Percentiles rank a stretch among this genome's conserved stretches.
phyloP scores from a whole-genome alignment of 2,329 filamentous ascomycete genomes.

The Scortechinia acanthostroma region DNA sequence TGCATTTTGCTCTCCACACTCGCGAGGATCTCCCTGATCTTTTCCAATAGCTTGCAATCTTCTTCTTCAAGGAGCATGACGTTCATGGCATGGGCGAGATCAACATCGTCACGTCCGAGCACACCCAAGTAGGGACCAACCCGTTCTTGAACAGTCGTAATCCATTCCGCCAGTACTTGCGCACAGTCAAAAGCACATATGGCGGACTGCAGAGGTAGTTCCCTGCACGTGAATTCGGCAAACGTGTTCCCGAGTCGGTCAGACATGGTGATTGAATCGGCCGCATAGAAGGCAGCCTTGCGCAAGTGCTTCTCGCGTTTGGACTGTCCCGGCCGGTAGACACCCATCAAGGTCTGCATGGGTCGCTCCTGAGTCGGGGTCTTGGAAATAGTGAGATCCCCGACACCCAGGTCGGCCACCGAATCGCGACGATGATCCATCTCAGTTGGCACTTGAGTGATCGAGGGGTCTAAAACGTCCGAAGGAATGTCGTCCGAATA shows the following conservation, averaged over 20 bases:
- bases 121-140: conserved; percentile 85
- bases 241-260: conserved; percentile 81
- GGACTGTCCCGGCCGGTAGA: conserved; percentile 39
- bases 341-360: conserved; percentile 14
- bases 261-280: conserved; percentile 81
- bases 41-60: conserved; percentile 76
- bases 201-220: conserved; percentile 82
- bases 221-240: conserved; percentile 74
- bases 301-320: conserved; percentile 81
- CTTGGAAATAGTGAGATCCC: conserved; percentile 30
- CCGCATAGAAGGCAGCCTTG: conserved; percentile 91
- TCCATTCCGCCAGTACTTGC: conserved; percentile 90
- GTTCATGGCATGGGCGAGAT: conserved; percentile 72
- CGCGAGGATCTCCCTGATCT: conserved; percentile 72
- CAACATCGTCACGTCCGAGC: conserved; percentile 74
- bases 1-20: conserved; percentile 76
- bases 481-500: conserved; percentile 51
- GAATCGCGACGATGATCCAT: conserved; percentile 42
- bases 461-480: conserved; percentile 37
- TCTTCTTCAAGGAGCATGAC: conserved; percentile 89
- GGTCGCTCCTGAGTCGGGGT: conserved; percentile 14
- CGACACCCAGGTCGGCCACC: conserved; percentile 22
- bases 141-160: conserved; percentile 84
- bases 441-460: conserved; percentile 27
- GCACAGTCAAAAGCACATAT: conserved; percentile 92